Evolutionary conservation across 2,329 filamentous ascomycete genomes (phyloP).

Genomic region (Elsinoe australis): DNA sequence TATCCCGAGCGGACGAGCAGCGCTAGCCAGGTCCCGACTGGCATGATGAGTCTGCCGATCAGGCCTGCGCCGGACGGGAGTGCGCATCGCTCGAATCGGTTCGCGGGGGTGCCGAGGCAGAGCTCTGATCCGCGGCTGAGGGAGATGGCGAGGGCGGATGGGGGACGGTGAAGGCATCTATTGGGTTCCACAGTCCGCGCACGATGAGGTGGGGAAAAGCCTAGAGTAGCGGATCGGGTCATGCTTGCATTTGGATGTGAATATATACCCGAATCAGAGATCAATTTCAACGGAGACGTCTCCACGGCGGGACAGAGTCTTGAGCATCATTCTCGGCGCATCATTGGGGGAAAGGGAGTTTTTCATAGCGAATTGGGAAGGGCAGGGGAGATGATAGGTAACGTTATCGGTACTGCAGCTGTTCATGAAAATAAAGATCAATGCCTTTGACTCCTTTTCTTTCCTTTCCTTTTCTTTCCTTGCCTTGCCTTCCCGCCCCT

Average conservation of each 20-base stretch:
- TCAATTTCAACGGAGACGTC: neutral
- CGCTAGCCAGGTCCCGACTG: constrained; percentile 26
- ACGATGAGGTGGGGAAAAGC: too few relatives aligned
- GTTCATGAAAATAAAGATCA: too few relatives aligned
- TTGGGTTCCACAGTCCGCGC: neutral
- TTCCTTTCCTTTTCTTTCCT: too few relatives aligned
- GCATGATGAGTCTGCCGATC: constrained; percentile 39
- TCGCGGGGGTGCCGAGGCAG: neutral
- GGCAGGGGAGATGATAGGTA: too few relatives aligned
- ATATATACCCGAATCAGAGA: constrained; percentile 14
- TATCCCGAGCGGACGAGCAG: constrained; percentile 40
- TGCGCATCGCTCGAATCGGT: neutral
- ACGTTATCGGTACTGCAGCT: too few relatives aligned
- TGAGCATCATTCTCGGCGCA: too few relatives aligned
- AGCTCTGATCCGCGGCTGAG: constrained; percentile 5
- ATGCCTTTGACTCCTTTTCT: too few relatives aligned
- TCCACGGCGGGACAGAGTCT: neutral
- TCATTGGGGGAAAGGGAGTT: too few relatives aligned
- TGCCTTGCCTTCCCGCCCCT: too few relatives aligned
- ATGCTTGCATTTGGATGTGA: constrained; percentile 7
- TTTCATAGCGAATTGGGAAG: too few relatives aligned
- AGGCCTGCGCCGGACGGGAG: constrained; percentile 34
- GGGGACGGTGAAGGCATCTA: neutral
- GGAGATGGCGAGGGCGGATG: constrained; percentile 6
- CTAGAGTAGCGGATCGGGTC: neutral